phyloP scores from a whole-genome alignment of 2,329 filamentous ascomycete genomes.

The Cadophora sp. region DNA sequence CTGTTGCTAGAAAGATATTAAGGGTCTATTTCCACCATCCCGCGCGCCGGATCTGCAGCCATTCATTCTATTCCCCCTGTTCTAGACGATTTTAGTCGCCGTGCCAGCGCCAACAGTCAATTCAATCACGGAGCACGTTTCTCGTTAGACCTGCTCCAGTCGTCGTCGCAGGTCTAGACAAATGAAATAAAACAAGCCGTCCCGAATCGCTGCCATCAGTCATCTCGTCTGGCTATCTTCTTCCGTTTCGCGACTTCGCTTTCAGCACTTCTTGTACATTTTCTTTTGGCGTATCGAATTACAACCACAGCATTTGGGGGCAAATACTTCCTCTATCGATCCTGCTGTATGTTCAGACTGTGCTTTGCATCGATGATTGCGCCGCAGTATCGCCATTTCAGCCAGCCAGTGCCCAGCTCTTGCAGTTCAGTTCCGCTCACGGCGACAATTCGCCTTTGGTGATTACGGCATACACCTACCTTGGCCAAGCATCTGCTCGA shows the following conservation, averaged over 20 bases:
- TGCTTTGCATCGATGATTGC: neutral
- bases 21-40: neutral
- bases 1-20: neutral
- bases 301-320: neutral
- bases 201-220: neutral
- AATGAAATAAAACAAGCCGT: neutral
- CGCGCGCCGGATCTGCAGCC: neutral
- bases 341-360: neutral
- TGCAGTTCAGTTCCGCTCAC: neutral
- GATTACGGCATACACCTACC: constrained; percentile 5
- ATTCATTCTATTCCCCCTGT: neutral
- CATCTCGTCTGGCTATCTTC: neutral
- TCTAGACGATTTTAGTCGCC: neutral
- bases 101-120: constrained; percentile 1
- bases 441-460: neutral
- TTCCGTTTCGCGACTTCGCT: neutral
- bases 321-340: neutral
- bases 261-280: neutral
- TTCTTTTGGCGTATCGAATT: neutral
- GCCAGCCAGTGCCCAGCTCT: neutral
- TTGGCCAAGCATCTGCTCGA: neutral
- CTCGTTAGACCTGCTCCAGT: neutral
- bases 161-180: neutral
- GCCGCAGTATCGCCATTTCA: neutral
- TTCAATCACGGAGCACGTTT: constrained; percentile 1